Conservation (phyloP, 176 grass and related monocot genomes). For the Musa troglodytarum region DNA sequence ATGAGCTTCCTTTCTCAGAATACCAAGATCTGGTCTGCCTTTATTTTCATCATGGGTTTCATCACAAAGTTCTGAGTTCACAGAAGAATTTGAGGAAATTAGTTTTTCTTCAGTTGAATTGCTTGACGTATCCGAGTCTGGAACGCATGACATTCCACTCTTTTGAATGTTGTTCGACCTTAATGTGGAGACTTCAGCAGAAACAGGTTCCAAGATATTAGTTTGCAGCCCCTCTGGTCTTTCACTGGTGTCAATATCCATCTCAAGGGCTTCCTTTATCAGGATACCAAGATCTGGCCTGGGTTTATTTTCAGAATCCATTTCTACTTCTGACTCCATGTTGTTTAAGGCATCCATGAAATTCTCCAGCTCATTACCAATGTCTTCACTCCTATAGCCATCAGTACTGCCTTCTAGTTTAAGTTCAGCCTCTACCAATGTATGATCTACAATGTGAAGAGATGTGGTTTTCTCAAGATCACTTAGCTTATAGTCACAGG, state of each 20-base stretch:
- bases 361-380: conserved; percentile 59
- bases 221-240: conserved; percentile 10
- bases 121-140: conserved; percentile 13
- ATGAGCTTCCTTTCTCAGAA: conserved; percentile 9
- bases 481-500: conserved; percentile 1
- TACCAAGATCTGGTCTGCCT: no score
- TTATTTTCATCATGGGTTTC: neutral
- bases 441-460: neutral
- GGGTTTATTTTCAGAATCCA: conserved; percentile 30
- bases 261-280: conserved; percentile 20
- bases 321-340: conserved; percentile 44
- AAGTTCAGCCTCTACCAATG: neutral
- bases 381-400: conserved; percentile 39
- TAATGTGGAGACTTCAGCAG: conserved; percentile 14
- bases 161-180: conserved; percentile 18
- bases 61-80: conserved; percentile 2
- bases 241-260: conserved; percentile 24
- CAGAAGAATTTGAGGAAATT: conserved; percentile 27
- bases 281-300: conserved; percentile 8
- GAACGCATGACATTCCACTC: conserved; percentile 22
- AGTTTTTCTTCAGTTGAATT: conserved; percentile 27
- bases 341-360: conserved; percentile 58
- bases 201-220: conserved; percentile 23
- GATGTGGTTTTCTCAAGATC: conserved; percentile 12
- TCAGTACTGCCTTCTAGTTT: conserved; percentile 10